A percentile compares a stretch with the other conserved stretches of the same genome.
These are phyloP conservation scores for Paecilomyces sp. DNA, from an alignment of 2,329 filamentous ascomycete species.

Conservation along the genomic window DNA sequence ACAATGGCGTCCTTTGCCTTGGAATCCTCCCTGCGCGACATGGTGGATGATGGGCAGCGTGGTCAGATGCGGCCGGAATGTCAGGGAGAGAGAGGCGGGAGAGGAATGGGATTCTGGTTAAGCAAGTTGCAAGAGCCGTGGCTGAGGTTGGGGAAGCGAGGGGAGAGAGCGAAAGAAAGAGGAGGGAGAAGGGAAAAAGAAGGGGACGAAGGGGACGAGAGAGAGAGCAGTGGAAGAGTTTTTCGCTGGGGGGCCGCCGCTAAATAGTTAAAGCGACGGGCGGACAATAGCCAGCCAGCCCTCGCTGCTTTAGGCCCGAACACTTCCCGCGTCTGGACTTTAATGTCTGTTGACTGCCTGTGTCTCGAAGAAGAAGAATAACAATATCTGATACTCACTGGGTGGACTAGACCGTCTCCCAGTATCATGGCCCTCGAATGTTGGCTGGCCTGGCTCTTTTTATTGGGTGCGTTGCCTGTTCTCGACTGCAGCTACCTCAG, in stretches of 20 bases:
- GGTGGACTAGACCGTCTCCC: no score
- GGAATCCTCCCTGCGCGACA: constrained; percentile 30
- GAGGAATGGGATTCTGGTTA: constrained; percentile 24
- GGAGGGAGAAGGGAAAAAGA: constrained; percentile 1
- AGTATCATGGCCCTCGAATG: no score
- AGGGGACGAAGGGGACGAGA: constrained; percentile 8
- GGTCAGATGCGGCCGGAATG: constrained; percentile 30
- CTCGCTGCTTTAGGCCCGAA: constrained; percentile 13
- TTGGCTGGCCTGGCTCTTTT: background rate
- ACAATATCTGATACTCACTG: no score
- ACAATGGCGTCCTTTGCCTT: constrained; percentile 27
- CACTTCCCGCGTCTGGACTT: constrained; percentile 3
- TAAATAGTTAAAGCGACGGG: constrained; percentile 6
- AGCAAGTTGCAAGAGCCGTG: constrained; percentile 45
- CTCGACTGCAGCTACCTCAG: background rate
- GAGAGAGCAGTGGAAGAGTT: constrained; percentile 3
- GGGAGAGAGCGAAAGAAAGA: background rate
- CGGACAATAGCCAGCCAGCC: background rate
- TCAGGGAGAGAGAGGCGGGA: background rate
- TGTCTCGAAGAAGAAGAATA: no score
- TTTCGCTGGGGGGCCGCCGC: constrained; percentile 5
- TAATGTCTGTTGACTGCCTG: no score
- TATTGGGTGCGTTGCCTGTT: background rate
- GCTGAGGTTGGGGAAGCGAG: constrained; percentile 28
- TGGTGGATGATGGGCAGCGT: constrained; percentile 45